Evolutionary conservation across 2,329 filamentous ascomycete species (phyloP).

Genomic region (Alternaria viburni): DNA sequence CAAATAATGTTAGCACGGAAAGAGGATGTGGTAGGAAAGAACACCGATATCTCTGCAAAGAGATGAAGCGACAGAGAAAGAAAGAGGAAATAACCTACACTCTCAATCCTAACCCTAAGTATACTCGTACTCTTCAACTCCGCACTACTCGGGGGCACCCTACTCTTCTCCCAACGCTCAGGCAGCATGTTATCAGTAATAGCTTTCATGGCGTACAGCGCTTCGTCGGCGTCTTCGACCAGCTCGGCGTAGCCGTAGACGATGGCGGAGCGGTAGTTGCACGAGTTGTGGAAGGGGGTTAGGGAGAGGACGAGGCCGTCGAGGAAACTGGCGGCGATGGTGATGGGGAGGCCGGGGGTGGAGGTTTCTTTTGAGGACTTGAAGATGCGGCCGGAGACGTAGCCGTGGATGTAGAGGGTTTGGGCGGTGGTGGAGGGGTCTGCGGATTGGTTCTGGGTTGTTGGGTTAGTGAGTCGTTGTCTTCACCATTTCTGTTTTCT

Average conservation of each 20-base stretch:
- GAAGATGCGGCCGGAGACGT: slow-evolving; percentile 66
- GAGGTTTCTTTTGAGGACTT: background rate
- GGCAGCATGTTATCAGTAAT: slow-evolving; percentile 46
- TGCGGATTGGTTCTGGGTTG: slow-evolving; percentile 53
- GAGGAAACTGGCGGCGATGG: slow-evolving; percentile 21
- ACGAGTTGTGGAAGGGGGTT: slow-evolving; percentile 45
- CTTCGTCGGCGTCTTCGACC: slow-evolving; percentile 30
- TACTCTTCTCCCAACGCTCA: slow-evolving; percentile 36
- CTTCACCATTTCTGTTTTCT: no score
- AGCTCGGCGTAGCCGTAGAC: slow-evolving; percentile 38
- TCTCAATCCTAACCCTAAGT: slow-evolving; percentile 32
- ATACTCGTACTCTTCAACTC: slow-evolving; percentile 41
- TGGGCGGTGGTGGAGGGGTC: slow-evolving; percentile 61
- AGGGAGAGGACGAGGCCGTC: slow-evolving; percentile 45
- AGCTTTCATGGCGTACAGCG: slow-evolving; percentile 35
- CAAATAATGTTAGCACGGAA: no score
- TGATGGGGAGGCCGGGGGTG: background rate
- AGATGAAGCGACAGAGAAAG: no score
- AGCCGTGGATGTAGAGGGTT: slow-evolving; percentile 46
- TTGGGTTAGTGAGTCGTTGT: background rate
- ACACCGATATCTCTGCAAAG: no score
- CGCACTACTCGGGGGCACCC: slow-evolving; percentile 37
- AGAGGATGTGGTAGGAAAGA: no score
- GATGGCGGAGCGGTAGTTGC: slow-evolving; percentile 45
- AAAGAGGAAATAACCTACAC: slow-evolving; percentile 1